Evolutionary conservation across 306 rosid genomes (phyloP), one percentile per base, ranked within the genome.

Genomic region (Dryas octopetala): DNA sequence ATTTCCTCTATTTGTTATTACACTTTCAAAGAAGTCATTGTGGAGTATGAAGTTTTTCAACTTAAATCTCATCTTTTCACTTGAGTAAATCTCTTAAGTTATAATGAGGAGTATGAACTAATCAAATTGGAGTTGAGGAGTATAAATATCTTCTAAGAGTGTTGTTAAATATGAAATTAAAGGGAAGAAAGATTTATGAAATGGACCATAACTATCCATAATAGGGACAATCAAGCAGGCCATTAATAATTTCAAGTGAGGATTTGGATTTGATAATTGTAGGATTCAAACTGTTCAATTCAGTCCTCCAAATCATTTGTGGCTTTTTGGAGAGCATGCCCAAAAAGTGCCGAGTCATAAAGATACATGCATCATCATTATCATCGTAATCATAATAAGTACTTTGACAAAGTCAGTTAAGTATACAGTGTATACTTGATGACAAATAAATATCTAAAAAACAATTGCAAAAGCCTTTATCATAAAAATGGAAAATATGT

Each of bases 191-290:
- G 26, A 4, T 16, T 43, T 68, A 71, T 64, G 74, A 69, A 74
- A 73, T 64, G 68, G 81, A 77, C 61, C 80, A 71, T 70, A 53
- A 78, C 15, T 77, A 38, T 70, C 26, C 73, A 81, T 64, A 81
- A 82, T 78, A 54, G 83, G 68, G 23, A 44, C 78, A 76, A 48
- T 68, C 75, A 70, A 64, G 88, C 83, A 80, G 89, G 86, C 89
- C 91, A 5, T 80, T 87, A 77, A 90, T 92, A 90, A 92, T 89
- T 89, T 86, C 88, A 87, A 89, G 86, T 89, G 86, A 78, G 75
- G 86, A 88, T 83, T 32, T 83, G 58, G 44, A 70, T 79, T 32
- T 79, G 75, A 74, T 67, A 54, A 73, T 62, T 69, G 26, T 77
- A 66, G 8, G 8, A 77, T 62, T 74, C 78, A 51, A 73, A 74